Base-by-base conservation (phyloP, 805 yeast species). In the Starmerella apicola region DNA sequence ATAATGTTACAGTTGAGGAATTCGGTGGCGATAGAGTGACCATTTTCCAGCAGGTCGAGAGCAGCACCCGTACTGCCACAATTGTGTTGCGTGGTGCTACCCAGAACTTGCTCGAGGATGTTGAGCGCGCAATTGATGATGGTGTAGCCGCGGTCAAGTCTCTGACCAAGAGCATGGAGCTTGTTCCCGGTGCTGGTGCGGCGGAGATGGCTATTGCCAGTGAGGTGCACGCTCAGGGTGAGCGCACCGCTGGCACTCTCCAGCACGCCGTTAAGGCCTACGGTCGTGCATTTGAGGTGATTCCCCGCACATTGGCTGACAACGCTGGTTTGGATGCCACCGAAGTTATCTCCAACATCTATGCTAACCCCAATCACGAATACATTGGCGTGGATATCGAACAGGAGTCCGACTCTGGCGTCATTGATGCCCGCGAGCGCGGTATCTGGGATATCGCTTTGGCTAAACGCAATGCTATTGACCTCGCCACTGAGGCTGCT, bases 21-120 rank as follows among this genome's bases (percentile, higher is more conserved):
- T 84, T 91, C 58, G 98, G 98, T 49, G 95, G 96, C 39, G 96
- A 91, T 63, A 75, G 95, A 60, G 97, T 91, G 28, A 88, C 97
- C 8, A 72, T 91, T 23, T 86, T 91, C 68, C 73, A 83, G 58
- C 98, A 91, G 63, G 74, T 70, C 47, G 61, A 65, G 25, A 62
- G 67, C 48, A 55, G 59, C 33, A 78, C 95, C 21, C 71, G 81
- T 52, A 91, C 98, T 3, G 77, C 97, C 13, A 91, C 98, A 7
- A 85, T 91, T 53, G 79, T 91, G 35, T 67, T 91, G 39, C 75
- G 98, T 62, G 98, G 98, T 41, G 98, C 98, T 32, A 91, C 98
- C 5, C 88, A 84, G 62, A 86, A 83, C 64, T 75, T 72, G 58
- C 66, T 91, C 58, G 98, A 91, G 56, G 97, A 91, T 59, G 74